phyloP scores from a whole-genome alignment of 345 rosid genomes.

The Iberis pinnata region DNA sequence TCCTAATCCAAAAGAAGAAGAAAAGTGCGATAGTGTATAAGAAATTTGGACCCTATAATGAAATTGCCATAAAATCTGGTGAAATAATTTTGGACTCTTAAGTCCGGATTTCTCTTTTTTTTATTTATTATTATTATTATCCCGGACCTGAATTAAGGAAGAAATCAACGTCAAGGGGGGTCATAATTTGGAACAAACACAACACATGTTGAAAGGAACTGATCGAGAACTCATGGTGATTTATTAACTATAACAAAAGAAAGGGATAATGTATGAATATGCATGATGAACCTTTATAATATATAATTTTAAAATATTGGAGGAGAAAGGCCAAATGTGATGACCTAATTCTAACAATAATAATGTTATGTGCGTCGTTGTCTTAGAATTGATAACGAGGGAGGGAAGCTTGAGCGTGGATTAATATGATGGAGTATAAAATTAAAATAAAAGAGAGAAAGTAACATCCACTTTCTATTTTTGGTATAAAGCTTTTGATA shows the following conservation, averaged over 20 bases:
- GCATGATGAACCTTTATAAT: not conserved
- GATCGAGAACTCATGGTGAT: conserved; percentile 20
- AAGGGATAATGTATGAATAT: conserved; percentile 26
- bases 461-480: conserved; percentile 32
- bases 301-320: not conserved
- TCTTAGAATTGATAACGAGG: conserved; percentile 25
- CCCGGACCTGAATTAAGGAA: not conserved
- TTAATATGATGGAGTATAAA: conserved; percentile 11
- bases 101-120: too few relatives aligned
- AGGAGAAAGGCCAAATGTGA: conserved; percentile 17
- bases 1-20: too few relatives aligned
- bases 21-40: too few relatives aligned
- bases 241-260: conserved; percentile 26
- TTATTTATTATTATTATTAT: too few relatives aligned
- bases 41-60: too few relatives aligned
- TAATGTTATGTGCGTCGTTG: conserved; percentile 31
- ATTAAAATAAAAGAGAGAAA: conserved; percentile 13
- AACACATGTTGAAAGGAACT: conserved; percentile 30
- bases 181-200: conserved; percentile 27
- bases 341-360: conserved; percentile 22
- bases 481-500: conserved; percentile 31
- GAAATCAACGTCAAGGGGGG: conserved; percentile 19
- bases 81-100: too few relatives aligned
- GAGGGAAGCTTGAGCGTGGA: conserved; percentile 19
- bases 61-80: too few relatives aligned